Evolutionary conservation across 352 stramenopile genomes (phyloP).

Genomic region (Thalassiosira sp.): DNA sequence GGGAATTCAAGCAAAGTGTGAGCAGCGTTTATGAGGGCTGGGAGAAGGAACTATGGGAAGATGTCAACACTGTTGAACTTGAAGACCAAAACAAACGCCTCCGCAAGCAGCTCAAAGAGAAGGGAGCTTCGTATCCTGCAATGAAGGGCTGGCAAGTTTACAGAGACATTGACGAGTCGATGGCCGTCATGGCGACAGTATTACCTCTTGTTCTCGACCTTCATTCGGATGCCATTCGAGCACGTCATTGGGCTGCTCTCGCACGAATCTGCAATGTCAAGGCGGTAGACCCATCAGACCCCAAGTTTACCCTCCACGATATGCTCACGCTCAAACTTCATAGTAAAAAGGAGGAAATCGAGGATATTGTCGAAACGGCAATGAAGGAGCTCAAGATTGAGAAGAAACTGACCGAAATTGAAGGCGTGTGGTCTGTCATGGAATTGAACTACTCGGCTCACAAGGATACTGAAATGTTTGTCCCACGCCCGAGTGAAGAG

Average conservation of each 20-base stretch:
- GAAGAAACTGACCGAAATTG: constrained; percentile 92
- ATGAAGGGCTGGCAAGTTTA: constrained; percentile 93
- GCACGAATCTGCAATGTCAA: constrained; percentile 94
- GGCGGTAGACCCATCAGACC: constrained; percentile 87
- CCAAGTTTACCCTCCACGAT: constrained; percentile 90
- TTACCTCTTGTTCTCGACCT: constrained; percentile 94
- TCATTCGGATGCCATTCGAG: constrained; percentile 92
- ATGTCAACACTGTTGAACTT: constrained; percentile 88
- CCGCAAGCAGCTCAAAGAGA: constrained; percentile 80
- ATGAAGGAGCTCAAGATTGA: constrained; percentile 97
- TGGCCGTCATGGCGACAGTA: constrained; percentile 91
- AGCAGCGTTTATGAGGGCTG: constrained; percentile 86
- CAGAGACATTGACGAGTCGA: constrained; percentile 87
- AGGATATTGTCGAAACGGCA: constrained; percentile 93
- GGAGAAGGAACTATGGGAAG: constrained; percentile 87
- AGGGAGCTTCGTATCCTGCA: constrained; percentile 65
- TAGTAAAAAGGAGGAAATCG: constrained; percentile 90
- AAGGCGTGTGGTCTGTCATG: constrained; percentile 88
- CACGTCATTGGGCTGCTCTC: constrained; percentile 91
- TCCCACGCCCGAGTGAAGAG: constrained; percentile 89
- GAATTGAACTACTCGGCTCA: constrained; percentile 91
- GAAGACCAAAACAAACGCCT: constrained; percentile 90
- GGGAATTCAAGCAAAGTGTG: constrained; percentile 91
- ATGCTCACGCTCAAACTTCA: constrained; percentile 92
- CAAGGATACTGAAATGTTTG: constrained; percentile 88